These are phyloP conservation scores for Kodamaea fukazawae DNA, from an alignment of 805 yeast species.

Conservation along the genomic window DNA sequence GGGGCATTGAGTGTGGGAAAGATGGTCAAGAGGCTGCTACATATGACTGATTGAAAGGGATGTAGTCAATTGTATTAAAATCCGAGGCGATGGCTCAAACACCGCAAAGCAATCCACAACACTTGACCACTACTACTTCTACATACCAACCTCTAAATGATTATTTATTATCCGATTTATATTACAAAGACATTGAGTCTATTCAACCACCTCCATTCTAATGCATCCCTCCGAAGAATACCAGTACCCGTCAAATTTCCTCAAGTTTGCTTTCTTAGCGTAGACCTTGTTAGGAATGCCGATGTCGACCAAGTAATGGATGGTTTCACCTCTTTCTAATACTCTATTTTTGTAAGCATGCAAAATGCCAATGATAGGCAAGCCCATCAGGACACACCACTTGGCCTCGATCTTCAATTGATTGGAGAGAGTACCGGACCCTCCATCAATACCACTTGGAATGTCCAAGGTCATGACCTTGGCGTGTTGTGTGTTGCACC, in stretches of 20 bases:
- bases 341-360: conserved; percentile 59
- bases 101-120: too few species aligned
- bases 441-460: conserved; percentile 81
- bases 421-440: conserved; percentile 55
- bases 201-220: conserved; percentile 15
- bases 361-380: conserved; percentile 64
- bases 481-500: conserved; percentile 58
- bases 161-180: background rate
- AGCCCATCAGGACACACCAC: conserved; percentile 67
- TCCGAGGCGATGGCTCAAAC: too few species aligned
- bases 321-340: conserved; percentile 46
- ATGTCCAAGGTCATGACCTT: conserved; percentile 68
- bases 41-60: too few species aligned
- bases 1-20: too few species aligned
- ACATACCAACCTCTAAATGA: too few species aligned
- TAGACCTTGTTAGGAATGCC: conserved; percentile 66
- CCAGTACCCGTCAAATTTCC: conserved; percentile 48
- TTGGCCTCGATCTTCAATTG: conserved; percentile 43
- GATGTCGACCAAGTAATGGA: conserved; percentile 63
- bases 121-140: too few species aligned
- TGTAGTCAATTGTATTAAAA: too few species aligned
- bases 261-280: conserved; percentile 35
- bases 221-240: conserved; percentile 33
- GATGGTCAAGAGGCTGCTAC: too few species aligned
- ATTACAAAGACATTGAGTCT: conserved; percentile 1